Percentiles rank a stretch among this genome's conserved stretches.
These are phyloP conservation scores for Leishmania arabica DNA, from an alignment of 208 protist genomes.

Conservation along the genomic window DNA sequence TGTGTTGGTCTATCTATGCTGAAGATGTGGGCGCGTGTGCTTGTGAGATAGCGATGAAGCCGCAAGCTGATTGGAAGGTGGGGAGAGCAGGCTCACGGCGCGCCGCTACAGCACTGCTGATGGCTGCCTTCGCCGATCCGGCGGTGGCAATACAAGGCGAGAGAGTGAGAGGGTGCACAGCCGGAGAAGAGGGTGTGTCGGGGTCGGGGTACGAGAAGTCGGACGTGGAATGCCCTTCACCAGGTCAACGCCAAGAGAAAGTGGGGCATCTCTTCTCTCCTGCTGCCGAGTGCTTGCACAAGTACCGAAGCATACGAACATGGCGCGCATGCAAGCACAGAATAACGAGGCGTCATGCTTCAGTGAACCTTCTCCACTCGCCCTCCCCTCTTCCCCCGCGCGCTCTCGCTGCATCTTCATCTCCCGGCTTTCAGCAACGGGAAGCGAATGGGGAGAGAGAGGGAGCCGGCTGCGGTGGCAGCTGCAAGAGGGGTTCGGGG, in stretches of 20 bases:
- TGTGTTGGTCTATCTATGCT: neutral
- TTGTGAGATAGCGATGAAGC: neutral
- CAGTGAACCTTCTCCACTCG: neutral
- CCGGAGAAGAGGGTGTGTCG: neutral
- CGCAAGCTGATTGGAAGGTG: neutral
- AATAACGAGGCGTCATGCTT: neutral
- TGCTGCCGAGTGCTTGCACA: neutral
- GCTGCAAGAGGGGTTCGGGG: neutral
- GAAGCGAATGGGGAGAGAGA: neutral
- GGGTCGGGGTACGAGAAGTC: neutral
- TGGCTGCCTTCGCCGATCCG: neutral
- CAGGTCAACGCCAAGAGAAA: neutral
- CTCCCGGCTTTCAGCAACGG: neutral
- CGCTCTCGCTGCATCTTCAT: neutral
- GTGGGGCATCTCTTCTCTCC: neutral
- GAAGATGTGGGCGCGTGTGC: neutral
- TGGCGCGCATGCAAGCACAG: neutral
- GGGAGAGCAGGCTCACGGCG: neutral
- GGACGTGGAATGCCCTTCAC: neutral
- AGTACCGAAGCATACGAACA: neutral
- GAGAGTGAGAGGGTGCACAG: neutral
- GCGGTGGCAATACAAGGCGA: neutral
- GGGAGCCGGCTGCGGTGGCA: neutral
- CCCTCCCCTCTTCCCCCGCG: neutral
- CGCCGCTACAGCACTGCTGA: neutral